phyloP scores from a whole-genome alignment of 1,139 yeast species.

The Entelexis paramagnoliae region DNA sequence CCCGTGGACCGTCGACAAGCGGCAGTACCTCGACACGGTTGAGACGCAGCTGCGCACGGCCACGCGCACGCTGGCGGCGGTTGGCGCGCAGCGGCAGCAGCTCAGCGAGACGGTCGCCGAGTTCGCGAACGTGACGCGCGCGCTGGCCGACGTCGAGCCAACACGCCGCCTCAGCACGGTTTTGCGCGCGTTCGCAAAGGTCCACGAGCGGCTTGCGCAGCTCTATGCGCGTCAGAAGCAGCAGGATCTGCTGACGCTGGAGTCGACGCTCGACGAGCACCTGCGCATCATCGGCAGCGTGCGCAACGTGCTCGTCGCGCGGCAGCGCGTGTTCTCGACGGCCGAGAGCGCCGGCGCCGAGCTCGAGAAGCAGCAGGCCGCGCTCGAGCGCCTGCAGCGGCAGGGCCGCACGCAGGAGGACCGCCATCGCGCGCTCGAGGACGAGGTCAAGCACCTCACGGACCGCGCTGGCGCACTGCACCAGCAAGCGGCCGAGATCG shows the following conservation, averaged over 20 bases:
- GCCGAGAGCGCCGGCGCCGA: slow-evolving; percentile 47
- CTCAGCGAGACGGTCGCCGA: slow-evolving; percentile 58
- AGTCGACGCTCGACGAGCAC: slow-evolving; percentile 82
- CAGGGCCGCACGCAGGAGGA: slow-evolving; percentile 57
- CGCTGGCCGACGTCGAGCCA: slow-evolving; percentile 65
- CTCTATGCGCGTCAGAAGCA: slow-evolving; percentile 67
- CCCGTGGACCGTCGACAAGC: slow-evolving; percentile 61
- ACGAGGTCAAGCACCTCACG: slow-evolving; percentile 51
- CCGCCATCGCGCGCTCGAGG: slow-evolving; percentile 43
- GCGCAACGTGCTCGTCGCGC: slow-evolving; percentile 61
- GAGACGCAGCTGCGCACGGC: slow-evolving; percentile 65
- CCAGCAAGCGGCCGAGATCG: slow-evolving; percentile 49
- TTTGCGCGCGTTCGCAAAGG: slow-evolving; percentile 55
- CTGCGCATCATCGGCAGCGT: slow-evolving; percentile 67
- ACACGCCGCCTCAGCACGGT: slow-evolving; percentile 56
- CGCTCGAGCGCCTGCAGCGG: slow-evolving; percentile 45
- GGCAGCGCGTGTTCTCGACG: slow-evolving; percentile 58
- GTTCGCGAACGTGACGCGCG: slow-evolving; percentile 43
- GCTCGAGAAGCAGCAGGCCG: slow-evolving; percentile 38
- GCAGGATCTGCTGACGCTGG: slow-evolving; percentile 80
- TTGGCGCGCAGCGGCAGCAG: slow-evolving; percentile 67
- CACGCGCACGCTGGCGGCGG: slow-evolving; percentile 60
- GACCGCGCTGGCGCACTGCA: slow-evolving; percentile 48
- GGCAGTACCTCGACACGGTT: slow-evolving; percentile 56
- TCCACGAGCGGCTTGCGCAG: slow-evolving; percentile 62